Base-by-base conservation (phyloP, 2,329 filamentous ascomycete species). In the Botrytis tulipae region DNA sequence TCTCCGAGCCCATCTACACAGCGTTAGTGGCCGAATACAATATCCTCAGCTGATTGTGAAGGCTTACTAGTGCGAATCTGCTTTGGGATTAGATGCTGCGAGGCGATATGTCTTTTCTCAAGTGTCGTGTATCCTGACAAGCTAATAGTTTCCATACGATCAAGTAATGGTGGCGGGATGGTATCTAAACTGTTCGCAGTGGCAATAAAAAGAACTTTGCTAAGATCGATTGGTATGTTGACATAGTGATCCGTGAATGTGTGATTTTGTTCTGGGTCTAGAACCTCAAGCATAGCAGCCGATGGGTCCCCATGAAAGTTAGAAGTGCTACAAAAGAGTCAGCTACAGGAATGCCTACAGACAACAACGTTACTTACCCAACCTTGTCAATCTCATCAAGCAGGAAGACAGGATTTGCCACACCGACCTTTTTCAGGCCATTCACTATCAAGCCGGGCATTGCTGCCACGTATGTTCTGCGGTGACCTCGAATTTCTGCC, bases 381-480 rank as follows among this genome's bases (percentile, higher is more conserved):
- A 99, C 89, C 86, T 99, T 99, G 86, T 99, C 96, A 78, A 99
- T 98, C 84, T 99, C 96, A 80, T 99, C 96, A 20, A 99, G 90
- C 63, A 99, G 84, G 84, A 99, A 93, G 73, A 99, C 95, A 0
- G 96, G 96, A 80, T 99, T 99, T 4, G 94, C 90, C 32, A 98
- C 95, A 65, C 95, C 95, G 46, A 97, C 95, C 84, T 98, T 99
- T 84, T 96, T 95, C 72, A 99, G 82, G 0, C 95, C 96, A 81
- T 94, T 95, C 44, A 98, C 95, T 74, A 99, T 92, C 72, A 98
- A 86, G 71, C 96, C 96, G 16, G 96, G 96, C 95, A 99, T 98
- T n/a, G 96, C 96, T 35, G 96, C 96, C 74, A 99, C 96, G 80
- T 99, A 99, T 0, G 96, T 99, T 78, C 96, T 88, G 73, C 96